phyloP scores from a whole-genome alignment of 345 rosid species.

The Xanthoceras sorbifolium region DNA sequence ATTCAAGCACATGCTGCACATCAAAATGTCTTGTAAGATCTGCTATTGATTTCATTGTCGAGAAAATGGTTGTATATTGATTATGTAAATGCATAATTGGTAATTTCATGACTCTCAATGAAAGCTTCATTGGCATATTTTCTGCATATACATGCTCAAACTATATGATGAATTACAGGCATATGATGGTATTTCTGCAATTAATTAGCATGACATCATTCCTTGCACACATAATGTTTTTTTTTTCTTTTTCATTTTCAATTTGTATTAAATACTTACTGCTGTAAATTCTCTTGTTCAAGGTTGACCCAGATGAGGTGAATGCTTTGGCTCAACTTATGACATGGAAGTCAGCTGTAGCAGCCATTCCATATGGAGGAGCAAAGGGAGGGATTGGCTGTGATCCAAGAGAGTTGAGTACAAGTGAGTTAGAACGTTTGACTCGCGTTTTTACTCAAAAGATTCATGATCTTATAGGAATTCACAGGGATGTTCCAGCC shows the following conservation, averaged over 20 bases:
- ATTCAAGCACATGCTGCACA: background rate
- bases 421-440: conserved; percentile 50
- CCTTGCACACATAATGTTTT: background rate
- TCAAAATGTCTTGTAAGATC: background rate
- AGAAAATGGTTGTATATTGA: background rate
- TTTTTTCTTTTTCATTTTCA: background rate
- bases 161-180: background rate
- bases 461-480: conserved; percentile 55
- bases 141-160: background rate
- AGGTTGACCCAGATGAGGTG: conserved; percentile 70
- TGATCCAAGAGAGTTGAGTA: conserved; percentile 45
- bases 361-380: conserved; percentile 62
- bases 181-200: background rate
- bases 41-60: background rate
- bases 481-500: conserved; percentile 60
- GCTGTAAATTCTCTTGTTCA: background rate
- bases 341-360: conserved; percentile 74
- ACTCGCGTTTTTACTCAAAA: conserved; percentile 66
- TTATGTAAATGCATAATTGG: background rate
- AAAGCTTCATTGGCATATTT: conserved; percentile 1
- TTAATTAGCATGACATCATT: background rate
- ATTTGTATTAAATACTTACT: background rate
- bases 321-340: conserved; percentile 66
- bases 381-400: conserved; percentile 72
- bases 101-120: background rate